phyloP scores from a whole-genome alignment of 2,329 filamentous ascomycete genomes.

The Aspergillus ochraceoroseus region DNA sequence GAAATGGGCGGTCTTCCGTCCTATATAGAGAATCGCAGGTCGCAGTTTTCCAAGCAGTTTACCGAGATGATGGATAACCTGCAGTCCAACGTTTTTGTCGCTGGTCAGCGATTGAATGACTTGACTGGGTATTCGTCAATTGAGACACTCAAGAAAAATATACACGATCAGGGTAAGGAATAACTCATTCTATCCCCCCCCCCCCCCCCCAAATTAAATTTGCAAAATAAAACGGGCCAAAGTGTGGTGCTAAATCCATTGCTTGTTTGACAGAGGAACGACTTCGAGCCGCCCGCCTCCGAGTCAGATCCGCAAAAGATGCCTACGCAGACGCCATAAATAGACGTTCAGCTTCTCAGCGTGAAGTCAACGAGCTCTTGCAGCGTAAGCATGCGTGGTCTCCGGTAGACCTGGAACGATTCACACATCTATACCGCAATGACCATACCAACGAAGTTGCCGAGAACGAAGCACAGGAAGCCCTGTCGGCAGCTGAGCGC shows the following conservation, averaged over 20 bases:
- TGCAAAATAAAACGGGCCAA: too few species aligned
- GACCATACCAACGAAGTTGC: constrained; percentile 91
- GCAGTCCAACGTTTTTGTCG: constrained; percentile 76
- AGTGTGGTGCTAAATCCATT: constrained; percentile 9
- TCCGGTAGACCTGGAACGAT: constrained; percentile 80
- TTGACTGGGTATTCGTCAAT: constrained; percentile 92
- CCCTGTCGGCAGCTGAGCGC: constrained; percentile 68
- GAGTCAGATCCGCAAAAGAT: constrained; percentile 66
- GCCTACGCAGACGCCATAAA: constrained; percentile 79
- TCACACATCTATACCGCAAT: constrained; percentile 83
- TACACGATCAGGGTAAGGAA: constrained; percentile 58
- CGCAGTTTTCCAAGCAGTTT: constrained; percentile 57
- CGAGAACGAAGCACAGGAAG: constrained; percentile 66
- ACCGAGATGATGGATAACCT: constrained; percentile 79
- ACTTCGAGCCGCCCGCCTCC: constrained; percentile 53
- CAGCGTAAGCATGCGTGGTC: constrained; percentile 93
- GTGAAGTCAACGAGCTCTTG: constrained; percentile 89
- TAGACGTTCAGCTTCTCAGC: constrained; percentile 79
- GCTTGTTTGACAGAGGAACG: constrained; percentile 44
- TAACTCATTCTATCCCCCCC: neutral
- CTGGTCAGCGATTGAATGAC: constrained; percentile 84
- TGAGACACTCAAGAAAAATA: constrained; percentile 74
- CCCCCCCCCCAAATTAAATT: too few species aligned
- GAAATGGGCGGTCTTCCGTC: constrained; percentile 31
- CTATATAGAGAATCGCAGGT: constrained; percentile 47